These are phyloP conservation scores for Candida pseudoglaebosa DNA, from an alignment of 805 yeast species.

Conservation along the genomic window DNA sequence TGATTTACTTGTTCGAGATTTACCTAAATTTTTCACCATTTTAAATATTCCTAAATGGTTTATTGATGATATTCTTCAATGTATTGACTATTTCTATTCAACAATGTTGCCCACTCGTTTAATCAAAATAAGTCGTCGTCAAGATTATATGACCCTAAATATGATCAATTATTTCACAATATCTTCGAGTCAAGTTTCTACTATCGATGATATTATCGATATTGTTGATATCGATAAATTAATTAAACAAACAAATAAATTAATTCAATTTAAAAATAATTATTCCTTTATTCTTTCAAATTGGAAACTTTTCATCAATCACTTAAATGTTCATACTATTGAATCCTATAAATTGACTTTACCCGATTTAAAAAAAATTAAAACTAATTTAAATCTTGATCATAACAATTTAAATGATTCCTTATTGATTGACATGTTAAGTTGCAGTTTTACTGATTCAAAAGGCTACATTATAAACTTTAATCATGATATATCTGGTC, in stretches of 20 bases:
- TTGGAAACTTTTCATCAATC: conserved; percentile 30
- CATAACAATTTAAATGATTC: conserved; percentile 24
- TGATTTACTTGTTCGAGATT: conserved; percentile 25
- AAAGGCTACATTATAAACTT: conserved; percentile 28
- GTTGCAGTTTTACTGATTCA: conserved; percentile 27
- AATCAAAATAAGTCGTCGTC: conserved; percentile 3
- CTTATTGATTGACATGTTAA: conserved; percentile 39
- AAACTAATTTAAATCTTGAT: conserved; percentile 27
- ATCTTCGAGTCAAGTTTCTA: conserved; percentile 13
- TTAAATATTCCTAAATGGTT: conserved; percentile 30
- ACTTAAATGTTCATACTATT: neutral
- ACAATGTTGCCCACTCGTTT: conserved; percentile 11
- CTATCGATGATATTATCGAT: conserved; percentile 26
- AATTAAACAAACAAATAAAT: conserved; percentile 20
- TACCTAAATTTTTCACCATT: conserved; percentile 20
- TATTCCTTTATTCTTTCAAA: conserved; percentile 22
- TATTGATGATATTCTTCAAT: conserved; percentile 25
- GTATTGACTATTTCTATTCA: conserved; percentile 32
- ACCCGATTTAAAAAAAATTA: conserved; percentile 28
- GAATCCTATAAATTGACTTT: conserved; percentile 19
- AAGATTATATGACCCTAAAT: conserved; percentile 23
- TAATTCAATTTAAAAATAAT: conserved; percentile 32
- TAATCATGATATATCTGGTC: conserved; percentile 23
- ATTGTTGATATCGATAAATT: conserved; percentile 40
- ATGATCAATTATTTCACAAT: conserved; percentile 29